phyloP scores from a whole-genome alignment of 73 alveolate species.

The Blepharisma stoltei region DNA sequence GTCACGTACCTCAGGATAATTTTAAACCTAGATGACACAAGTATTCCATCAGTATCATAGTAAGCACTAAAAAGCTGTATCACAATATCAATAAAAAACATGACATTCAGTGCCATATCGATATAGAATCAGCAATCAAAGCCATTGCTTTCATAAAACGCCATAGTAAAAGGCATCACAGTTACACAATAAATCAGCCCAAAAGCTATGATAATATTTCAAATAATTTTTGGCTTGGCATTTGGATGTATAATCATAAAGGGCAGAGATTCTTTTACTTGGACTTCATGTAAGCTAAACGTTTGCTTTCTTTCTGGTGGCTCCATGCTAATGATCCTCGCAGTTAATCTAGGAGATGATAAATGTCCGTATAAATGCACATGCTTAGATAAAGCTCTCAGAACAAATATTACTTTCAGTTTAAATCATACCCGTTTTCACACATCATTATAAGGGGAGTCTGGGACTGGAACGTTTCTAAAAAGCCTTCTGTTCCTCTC shows the following conservation, averaged over 20 bases:
- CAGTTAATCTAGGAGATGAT: background rate
- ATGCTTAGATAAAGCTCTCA: background rate
- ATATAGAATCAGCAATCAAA: constrained; percentile 31
- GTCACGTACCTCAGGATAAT: constrained; percentile 52
- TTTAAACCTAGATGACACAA: constrained; percentile 43
- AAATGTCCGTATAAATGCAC: background rate
- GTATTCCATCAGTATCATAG: constrained; percentile 74
- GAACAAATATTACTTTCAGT: background rate
- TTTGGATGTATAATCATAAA: background rate
- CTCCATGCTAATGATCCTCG: background rate
- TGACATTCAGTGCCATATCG: constrained; percentile 53
- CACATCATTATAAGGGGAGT: background rate
- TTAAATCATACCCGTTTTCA: background rate
- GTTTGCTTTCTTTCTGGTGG: background rate
- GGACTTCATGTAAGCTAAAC: background rate
- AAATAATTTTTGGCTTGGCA: background rate
- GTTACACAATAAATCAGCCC: constrained; percentile 59
- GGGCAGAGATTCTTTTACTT: background rate
- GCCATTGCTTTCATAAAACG: constrained; percentile 42
- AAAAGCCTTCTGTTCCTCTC: too few relatives aligned
- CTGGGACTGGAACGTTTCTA: too few relatives aligned
- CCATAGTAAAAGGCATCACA: constrained; percentile 55
- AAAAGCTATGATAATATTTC: constrained; percentile 49
- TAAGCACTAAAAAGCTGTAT: constrained; percentile 67
- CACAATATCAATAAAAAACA: constrained; percentile 63